Base-by-base conservation (phyloP, 1,139 yeast species). In the Pichiaceae sp. region DNA sequence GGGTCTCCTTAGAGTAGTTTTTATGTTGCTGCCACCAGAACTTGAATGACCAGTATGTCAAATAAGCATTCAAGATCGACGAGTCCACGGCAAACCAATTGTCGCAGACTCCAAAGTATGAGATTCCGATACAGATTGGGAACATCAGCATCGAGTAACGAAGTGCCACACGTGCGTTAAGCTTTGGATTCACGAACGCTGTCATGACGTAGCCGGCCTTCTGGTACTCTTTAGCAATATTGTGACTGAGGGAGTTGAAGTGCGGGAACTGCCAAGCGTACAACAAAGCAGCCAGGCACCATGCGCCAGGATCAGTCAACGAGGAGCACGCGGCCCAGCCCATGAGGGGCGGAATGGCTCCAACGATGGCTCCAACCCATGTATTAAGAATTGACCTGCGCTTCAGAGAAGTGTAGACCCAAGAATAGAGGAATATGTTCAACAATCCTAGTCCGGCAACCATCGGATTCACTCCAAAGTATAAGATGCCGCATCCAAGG, bases 241-340 rank as follows among this genome's bases (percentile, higher is more conserved):
- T 81, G 61, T 91, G 96, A 38, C 95, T 81, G 35, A 91, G 70
- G 0, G 97, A 76, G 63, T 91, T 91, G 66, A 91, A 91, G 59
- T 91, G 99, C 3, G 99, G 99, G 57, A 91, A 91, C 61, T 91
- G 99, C 99, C 99, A 91, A 4, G 97, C 95, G 56, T 84, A 91
- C 30, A 91, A 65, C 38, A 93, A 63, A 0, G 82, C 87, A 1
- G 97, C 97, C 26, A 89, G 64, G 53, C 93, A 79, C 97, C 97
- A 91, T 3, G 94, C 94, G 6, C 93, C 96, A 0, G 97, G 96
- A 44, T 85, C 86, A 4, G 68, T 50, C 35, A 91, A 63, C 1
- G 94, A 75, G 2, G 85, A 76, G 3, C 95, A 83, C 0, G 96
- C 95, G 1, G 96, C 96, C 98, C 98, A 91, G 2, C 99, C 99